Evolutionary conservation across 78 protist genomes (phyloP).

Genomic region (Paulinella micropora): DNA sequence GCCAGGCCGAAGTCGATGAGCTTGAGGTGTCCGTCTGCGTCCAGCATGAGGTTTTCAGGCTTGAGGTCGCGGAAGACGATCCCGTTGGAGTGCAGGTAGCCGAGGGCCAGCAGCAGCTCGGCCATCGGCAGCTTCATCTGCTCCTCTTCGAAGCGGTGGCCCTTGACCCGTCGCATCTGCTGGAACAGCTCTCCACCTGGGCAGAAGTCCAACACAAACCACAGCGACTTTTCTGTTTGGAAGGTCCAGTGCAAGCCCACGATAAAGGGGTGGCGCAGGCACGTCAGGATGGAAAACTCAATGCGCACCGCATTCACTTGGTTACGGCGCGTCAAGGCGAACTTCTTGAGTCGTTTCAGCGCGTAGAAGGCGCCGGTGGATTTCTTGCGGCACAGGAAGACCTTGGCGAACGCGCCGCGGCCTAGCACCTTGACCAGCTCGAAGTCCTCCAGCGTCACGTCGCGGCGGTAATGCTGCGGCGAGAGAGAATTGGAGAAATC

Average conservation of each 20-base stretch:
- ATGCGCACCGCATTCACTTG: not conserved
- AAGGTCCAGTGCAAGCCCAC: conserved; percentile 45
- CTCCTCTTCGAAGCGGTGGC: not conserved
- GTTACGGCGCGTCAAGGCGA: not conserved
- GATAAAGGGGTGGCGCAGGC: conserved; percentile 60
- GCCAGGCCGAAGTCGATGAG: not conserved
- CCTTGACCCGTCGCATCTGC: conserved; percentile 30
- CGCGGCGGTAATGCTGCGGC: no score
- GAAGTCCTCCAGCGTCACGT: not conserved
- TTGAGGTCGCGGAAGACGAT: not conserved
- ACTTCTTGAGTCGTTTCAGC: not conserved
- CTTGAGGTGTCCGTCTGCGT: not conserved
- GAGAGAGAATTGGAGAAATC: no score
- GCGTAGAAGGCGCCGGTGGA: not conserved
- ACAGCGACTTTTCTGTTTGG: not conserved
- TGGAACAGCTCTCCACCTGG: conserved; percentile 49
- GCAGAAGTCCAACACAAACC: not conserved
- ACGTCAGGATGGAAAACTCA: conserved; percentile 49
- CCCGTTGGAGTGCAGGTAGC: not conserved
- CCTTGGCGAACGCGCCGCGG: not conserved
- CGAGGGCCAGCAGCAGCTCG: not conserved
- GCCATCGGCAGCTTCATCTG: not conserved
- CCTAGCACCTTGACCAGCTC: not conserved
- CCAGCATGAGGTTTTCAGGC: not conserved
- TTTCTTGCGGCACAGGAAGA: not conserved